Base-by-base conservation (phyloP, 108 stramenopile genomes). In the Stephanodiscus triporus region DNA sequence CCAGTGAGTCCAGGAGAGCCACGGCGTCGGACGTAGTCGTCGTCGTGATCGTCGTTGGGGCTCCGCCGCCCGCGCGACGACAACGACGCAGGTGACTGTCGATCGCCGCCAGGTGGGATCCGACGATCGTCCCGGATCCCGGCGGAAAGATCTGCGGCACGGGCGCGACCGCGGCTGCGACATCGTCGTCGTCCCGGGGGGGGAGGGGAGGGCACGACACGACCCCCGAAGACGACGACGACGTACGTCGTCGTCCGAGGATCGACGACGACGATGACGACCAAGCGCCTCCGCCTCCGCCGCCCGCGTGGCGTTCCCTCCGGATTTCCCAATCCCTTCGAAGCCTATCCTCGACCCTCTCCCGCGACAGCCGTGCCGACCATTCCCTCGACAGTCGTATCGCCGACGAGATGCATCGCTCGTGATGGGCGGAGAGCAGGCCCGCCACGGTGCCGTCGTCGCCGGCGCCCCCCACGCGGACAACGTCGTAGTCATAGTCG, bases 111-210 rank as follows among this genome's bases (percentile, higher is more conserved):
- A 72, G 63, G 53, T 80, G 78, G 56, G 65, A 63, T 13, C 48
- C 23, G 26, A 68, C 47, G 24, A 68, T 50, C 43, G 30, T 40
- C 27, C 53, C 55, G 9, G 53, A 16, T 9, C 23, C n/a, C 24
- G 43, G 17, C 7, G 78, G 71, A 23, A 80, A 10, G 7, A 56
- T 48, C 53, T 80, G 78, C 29, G 78, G 78, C 2, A 42, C 59
- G 2, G 78, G 78, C 2, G 73, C 59, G 24, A 80, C n/a, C n/a
- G n/a, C n/a, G n/a, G n/a, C n/a, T n/a, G n/a, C 68, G 26, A 53
- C 43, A 45, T 19, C 19, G 9, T 64, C 20, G 19, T 20, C 34
- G 38, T 29, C n/a, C 0, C 6, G n/a, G 27, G 30, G 30, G 16
- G 36, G 48, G 17, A 74, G 30, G 11, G 73, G 64, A 57, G 66